phyloP scores from a whole-genome alignment of 1,284 basidiomycete genomes.

The Rhodotorula sp. region DNA sequence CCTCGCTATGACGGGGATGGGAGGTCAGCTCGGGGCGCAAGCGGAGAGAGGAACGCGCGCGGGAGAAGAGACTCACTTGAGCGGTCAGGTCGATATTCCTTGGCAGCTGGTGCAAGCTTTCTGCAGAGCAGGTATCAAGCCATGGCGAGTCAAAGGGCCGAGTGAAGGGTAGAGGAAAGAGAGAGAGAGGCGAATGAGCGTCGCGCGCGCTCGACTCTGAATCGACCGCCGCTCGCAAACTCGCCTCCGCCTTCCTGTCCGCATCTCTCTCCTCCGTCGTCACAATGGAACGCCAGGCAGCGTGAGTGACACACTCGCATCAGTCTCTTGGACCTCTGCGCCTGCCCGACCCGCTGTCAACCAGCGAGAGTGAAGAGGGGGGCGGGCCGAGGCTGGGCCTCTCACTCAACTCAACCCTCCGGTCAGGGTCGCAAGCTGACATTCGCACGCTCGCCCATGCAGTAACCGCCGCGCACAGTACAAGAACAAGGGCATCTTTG shows the following conservation, averaged over 20 bases:
- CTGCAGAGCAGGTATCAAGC: background rate
- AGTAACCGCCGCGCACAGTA: conserved; percentile 52
- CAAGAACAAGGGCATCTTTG: conserved; percentile 74
- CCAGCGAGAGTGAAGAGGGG: no score
- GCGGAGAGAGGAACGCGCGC: background rate
- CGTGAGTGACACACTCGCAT: conserved; percentile 11
- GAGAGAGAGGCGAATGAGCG: no score
- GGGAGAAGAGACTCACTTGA: no score
- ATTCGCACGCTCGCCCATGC: background rate
- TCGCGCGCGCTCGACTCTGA: background rate
- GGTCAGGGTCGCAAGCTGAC: background rate
- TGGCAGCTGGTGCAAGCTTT: background rate
- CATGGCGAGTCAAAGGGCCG: background rate
- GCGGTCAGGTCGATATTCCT: background rate
- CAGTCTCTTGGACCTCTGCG: no score
- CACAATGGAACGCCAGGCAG: conserved; percentile 34
- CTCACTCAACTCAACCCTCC: background rate
- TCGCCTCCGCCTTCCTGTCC: background rate
- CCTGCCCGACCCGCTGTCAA: no score
- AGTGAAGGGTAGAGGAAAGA: background rate
- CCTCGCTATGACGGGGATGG: background rate
- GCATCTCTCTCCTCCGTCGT: background rate
- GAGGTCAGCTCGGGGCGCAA: background rate
- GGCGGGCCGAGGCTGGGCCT: no score
- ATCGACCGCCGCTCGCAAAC: background rate